phyloP scores from a whole-genome alignment of 805 yeast genomes.

The Pichia phayaonensis region DNA sequence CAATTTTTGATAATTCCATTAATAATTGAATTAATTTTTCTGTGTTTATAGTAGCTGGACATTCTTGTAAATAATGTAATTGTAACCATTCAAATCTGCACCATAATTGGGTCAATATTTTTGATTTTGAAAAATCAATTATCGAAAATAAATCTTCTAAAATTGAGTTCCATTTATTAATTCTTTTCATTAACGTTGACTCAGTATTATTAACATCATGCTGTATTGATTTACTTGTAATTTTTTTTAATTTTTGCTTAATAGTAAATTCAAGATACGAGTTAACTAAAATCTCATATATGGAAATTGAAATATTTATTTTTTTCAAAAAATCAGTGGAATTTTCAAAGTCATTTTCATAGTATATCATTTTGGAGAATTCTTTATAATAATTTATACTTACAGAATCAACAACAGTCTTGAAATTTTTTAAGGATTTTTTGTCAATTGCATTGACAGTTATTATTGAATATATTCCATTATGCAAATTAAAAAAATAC shows the following conservation, averaged over 20 bases:
- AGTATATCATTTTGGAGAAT: conserved; percentile 6
- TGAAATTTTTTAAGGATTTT: conserved; percentile 16
- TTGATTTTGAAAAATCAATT: neutral
- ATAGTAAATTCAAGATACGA: conserved; percentile 28
- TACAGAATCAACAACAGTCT: conserved; percentile 22
- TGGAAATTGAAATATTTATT: conserved; percentile 27
- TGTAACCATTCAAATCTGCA: conserved; percentile 43
- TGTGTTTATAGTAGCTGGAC: conserved; percentile 21
- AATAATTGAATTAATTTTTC: conserved; percentile 29
- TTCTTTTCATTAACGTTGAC: conserved; percentile 33
- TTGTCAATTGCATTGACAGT: neutral
- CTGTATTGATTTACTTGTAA: conserved; percentile 10
- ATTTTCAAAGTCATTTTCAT: neutral
- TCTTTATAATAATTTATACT: conserved; percentile 19
- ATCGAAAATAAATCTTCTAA: conserved; percentile 25
- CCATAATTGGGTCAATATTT: conserved; percentile 11
- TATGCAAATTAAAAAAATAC: conserved; percentile 14
- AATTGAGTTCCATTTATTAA: conserved; percentile 41
- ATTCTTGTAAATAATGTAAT: conserved; percentile 35
- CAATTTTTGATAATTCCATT: conserved; percentile 17
- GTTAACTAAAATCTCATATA: conserved; percentile 40
- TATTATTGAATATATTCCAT: neutral
- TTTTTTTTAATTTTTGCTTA: conserved; percentile 19
- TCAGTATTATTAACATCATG: conserved; percentile 32
- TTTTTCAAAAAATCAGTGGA: neutral